phyloP scores from a whole-genome alignment of 345 rosid genomes.

The Camelina laxa region DNA sequence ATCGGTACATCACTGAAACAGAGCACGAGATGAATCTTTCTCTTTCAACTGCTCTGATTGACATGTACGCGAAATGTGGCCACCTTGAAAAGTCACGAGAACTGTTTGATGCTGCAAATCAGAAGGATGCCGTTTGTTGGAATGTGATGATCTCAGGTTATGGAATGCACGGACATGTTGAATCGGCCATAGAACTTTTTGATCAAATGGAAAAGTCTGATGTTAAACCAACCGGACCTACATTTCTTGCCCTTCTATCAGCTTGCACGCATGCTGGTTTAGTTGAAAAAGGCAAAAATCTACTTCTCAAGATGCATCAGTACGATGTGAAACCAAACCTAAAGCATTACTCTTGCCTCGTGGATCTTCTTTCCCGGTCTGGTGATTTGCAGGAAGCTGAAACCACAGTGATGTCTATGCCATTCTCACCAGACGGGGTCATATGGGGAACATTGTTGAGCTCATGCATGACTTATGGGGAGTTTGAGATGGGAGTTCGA shows the following conservation, averaged over 20 bases:
- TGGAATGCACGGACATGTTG: slow-evolving; percentile 66
- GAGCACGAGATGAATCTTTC: slow-evolving; percentile 55
- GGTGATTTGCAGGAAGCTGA: slow-evolving; percentile 70
- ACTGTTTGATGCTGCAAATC: slow-evolving; percentile 52
- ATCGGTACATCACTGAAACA: slow-evolving; percentile 53
- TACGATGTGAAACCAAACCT: slow-evolving; percentile 56
- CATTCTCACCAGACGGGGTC: slow-evolving; percentile 62
- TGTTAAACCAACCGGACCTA: slow-evolving; percentile 57
- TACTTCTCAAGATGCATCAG: slow-evolving; percentile 54
- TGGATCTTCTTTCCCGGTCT: slow-evolving; percentile 72
- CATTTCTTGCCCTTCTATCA: slow-evolving; percentile 70
- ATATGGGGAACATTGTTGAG: slow-evolving; percentile 72
- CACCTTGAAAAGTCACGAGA: slow-evolving; percentile 58
- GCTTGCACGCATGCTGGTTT: slow-evolving; percentile 70
- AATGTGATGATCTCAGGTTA: slow-evolving; percentile 75
- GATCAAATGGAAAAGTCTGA: slow-evolving; percentile 61
- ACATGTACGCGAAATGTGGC: slow-evolving; percentile 82
- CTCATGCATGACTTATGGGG: slow-evolving; percentile 58
- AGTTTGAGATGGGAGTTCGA: slow-evolving; percentile 61
- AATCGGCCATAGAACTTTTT: slow-evolving; percentile 56
- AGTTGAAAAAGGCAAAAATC: slow-evolving; percentile 61
- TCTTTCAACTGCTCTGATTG: slow-evolving; percentile 63
- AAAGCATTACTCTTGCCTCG: slow-evolving; percentile 75
- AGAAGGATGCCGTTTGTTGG: slow-evolving; percentile 64
- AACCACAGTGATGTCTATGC: slow-evolving; percentile 62